Evolutionary conservation across 2,329 filamentous ascomycete species (phyloP).

Genomic region (Microascus cirrosus): DNA sequence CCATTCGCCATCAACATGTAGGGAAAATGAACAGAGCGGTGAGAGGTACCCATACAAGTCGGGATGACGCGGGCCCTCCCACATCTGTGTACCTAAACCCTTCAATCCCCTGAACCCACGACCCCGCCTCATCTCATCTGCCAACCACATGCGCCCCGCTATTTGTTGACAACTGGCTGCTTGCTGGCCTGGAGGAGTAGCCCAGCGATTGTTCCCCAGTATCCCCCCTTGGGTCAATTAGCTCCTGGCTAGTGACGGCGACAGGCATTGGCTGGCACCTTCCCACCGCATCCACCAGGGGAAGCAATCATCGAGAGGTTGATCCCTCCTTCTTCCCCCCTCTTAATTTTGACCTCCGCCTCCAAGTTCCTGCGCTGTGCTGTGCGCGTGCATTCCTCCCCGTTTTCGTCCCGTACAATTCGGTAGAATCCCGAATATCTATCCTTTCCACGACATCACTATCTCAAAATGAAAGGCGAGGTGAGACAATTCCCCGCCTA

Average conservation of each 20-base stretch:
- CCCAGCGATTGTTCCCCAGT: neutral
- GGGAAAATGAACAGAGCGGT: neutral
- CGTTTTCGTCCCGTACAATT: neutral
- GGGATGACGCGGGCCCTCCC: neutral
- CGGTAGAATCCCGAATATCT: neutral
- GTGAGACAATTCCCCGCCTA: conserved; percentile 20
- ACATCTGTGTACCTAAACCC: neutral
- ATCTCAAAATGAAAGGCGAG: conserved; percentile 44
- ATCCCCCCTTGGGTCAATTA: neutral
- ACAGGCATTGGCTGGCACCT: neutral
- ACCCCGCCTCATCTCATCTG: neutral
- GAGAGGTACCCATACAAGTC: neutral
- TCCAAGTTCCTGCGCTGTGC: conserved; percentile 1
- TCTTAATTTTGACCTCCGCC: neutral
- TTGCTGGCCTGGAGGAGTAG: neutral
- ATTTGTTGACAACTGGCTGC: neutral
- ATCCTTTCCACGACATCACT: neutral
- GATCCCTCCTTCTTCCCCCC: neutral
- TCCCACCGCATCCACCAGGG: neutral
- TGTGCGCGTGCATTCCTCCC: conserved; percentile 4
- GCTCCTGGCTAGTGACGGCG: neutral
- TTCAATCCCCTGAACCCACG: neutral
- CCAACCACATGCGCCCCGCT: neutral
- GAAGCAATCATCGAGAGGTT: neutral
- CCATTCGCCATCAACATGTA: neutral